phyloP scores from a whole-genome alignment of 345 rosid species.

The Brassica nigra region DNA sequence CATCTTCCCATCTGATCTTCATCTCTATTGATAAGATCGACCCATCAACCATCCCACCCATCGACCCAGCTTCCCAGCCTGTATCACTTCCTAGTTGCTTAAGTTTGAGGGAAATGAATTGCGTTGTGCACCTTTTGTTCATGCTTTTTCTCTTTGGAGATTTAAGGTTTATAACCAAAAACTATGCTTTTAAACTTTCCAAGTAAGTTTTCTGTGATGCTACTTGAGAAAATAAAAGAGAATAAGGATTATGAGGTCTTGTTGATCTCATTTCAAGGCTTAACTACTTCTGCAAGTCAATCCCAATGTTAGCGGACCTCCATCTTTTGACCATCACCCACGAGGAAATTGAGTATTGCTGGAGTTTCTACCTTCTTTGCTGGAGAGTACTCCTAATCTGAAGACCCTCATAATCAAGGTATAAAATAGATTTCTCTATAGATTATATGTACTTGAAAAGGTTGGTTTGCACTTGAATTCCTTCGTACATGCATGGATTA shows the following conservation, averaged over 20 bases:
- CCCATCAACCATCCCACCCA: too few relatives aligned
- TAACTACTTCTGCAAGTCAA: neutral
- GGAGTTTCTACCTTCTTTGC: neutral
- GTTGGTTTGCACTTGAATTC: neutral
- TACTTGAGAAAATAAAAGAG: neutral
- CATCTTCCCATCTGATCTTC: too few relatives aligned
- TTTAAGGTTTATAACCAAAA: too few relatives aligned
- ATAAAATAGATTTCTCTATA: too few relatives aligned
- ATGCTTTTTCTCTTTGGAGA: too few relatives aligned
- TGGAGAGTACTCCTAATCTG: neutral
- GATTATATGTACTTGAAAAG: too few relatives aligned
- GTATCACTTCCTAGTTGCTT: too few relatives aligned
- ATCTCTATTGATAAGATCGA: too few relatives aligned
- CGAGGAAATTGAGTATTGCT: neutral
- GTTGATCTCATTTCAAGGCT: neutral
- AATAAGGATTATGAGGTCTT: neutral
- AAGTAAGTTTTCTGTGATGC: neutral
- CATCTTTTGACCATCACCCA: neutral
- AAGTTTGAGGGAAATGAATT: too few relatives aligned
- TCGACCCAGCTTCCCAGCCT: too few relatives aligned
- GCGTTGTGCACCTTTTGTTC: too few relatives aligned
- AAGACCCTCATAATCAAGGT: neutral
- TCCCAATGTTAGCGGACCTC: neutral
- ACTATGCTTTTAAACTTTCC: neutral
- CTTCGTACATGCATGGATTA: neutral